Conservation (phyloP, 2,329 filamentous ascomycete species). For the Parastagonospora avenae region DNA sequence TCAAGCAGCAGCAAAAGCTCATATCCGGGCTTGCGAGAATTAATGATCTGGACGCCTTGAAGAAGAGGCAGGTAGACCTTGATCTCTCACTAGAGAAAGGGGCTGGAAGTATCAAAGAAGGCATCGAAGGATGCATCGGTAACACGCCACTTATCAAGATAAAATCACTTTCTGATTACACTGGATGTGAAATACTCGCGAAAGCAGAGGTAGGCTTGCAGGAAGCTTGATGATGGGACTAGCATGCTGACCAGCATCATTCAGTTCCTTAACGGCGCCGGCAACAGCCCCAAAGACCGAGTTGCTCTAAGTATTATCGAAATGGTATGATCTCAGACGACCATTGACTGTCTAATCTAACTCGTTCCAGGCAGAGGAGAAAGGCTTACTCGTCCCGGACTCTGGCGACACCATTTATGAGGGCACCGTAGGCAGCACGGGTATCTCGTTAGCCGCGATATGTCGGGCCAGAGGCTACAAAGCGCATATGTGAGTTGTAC, state of each 20-base stretch:
- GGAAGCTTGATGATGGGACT: neutral
- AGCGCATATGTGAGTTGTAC: slow-evolving; percentile 73
- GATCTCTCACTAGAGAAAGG: slow-evolving; percentile 16
- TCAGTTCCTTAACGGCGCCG: slow-evolving; percentile 88
- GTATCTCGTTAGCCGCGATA: slow-evolving; percentile 89
- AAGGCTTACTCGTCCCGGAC: slow-evolving; percentile 75
- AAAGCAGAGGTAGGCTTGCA: slow-evolving; percentile 74
- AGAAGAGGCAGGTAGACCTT: slow-evolving; percentile 28
- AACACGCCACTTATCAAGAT: slow-evolving; percentile 90
- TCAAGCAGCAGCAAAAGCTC: slow-evolving; percentile 26
- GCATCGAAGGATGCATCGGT: slow-evolving; percentile 90
- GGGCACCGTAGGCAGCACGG: slow-evolving; percentile 94
- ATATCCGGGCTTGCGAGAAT: slow-evolving; percentile 29
- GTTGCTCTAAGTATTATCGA: slow-evolving; percentile 91
- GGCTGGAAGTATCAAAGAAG: slow-evolving; percentile 64
- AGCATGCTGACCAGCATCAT: slow-evolving; percentile 2
- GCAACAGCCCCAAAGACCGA: slow-evolving; percentile 91
- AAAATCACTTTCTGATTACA: slow-evolving; percentile 81
- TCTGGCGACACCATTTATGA: slow-evolving; percentile 96
- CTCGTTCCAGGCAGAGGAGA: slow-evolving; percentile 68
- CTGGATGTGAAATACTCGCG: slow-evolving; percentile 85
- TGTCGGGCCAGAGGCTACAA: slow-evolving; percentile 87
- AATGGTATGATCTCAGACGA: slow-evolving; percentile 47
- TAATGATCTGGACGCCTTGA: slow-evolving; percentile 28
- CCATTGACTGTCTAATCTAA: slow-evolving; percentile 9